Conservation (phyloP, 331 rosid species). For the Cucumis variabilis region DNA sequence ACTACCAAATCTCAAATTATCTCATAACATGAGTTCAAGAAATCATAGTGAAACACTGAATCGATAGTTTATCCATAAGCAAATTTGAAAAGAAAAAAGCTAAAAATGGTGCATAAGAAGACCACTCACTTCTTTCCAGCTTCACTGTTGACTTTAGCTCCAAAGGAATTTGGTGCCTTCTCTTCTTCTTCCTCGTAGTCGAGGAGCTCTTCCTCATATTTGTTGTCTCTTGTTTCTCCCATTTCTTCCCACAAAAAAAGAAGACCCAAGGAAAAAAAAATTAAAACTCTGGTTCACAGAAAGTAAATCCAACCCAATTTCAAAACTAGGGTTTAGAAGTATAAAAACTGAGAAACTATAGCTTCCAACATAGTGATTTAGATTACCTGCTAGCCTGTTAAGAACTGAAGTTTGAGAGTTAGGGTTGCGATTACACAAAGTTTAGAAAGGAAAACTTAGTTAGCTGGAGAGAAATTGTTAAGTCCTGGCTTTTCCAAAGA, state of each 20-base stretch:
- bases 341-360: background rate
- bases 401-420: slow-evolving; percentile 23
- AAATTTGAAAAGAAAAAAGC: background rate
- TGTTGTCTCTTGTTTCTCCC: slow-evolving; percentile 94
- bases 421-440: slow-evolving; percentile 46
- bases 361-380: background rate
- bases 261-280: slow-evolving; percentile 18
- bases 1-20: slow-evolving; percentile 2
- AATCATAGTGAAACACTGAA: background rate
- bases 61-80: background rate
- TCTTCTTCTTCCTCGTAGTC: slow-evolving; percentile 99
- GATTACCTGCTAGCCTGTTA: slow-evolving; percentile 58
- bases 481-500: slow-evolving; percentile 17
- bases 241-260: slow-evolving; percentile 54
- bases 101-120: background rate
- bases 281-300: background rate
- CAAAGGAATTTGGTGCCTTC: slow-evolving; percentile 83
- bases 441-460: slow-evolving; percentile 84
- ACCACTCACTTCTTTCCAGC: slow-evolving; percentile 79
- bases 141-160: slow-evolving; percentile 94
- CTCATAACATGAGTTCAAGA: background rate
- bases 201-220: slow-evolving; percentile 97
- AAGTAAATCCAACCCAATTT: slow-evolving; percentile 18
- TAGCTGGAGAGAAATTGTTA: slow-evolving; percentile 57
- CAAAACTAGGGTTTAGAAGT: slow-evolving; percentile 50